These are phyloP conservation scores for Corylus americana DNA, from an alignment of 306 rosid species.

Conservation along the genomic window DNA sequence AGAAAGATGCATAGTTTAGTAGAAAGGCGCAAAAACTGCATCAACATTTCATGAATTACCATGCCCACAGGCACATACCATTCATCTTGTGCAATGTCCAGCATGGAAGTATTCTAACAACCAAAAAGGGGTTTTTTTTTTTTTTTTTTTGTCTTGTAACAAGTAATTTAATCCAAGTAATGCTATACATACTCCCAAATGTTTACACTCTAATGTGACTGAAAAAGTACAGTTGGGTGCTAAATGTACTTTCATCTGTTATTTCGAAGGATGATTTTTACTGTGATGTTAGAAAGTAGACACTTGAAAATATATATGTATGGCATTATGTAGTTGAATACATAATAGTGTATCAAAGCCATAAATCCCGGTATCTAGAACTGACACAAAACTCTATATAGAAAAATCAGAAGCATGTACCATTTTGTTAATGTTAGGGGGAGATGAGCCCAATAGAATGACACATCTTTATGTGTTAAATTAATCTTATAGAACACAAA, in stretches of 20 bases:
- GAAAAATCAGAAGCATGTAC: neutral
- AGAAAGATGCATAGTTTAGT: slow-evolving; percentile 7
- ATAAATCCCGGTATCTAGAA: neutral
- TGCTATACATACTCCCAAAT: too few relatives aligned
- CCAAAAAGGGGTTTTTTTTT: neutral
- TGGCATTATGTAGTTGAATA: neutral
- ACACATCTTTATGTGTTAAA: neutral
- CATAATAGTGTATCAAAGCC: neutral
- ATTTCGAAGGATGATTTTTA: too few relatives aligned
- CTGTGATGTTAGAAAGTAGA: too few relatives aligned
- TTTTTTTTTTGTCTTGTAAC: too few relatives aligned
- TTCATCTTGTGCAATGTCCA: neutral
- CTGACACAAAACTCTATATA: neutral
- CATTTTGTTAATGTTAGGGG: neutral
- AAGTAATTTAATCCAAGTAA: too few relatives aligned
- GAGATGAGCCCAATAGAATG: neutral
- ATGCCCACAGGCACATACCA: neutral
- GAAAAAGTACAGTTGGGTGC: too few relatives aligned
- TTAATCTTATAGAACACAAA: slow-evolving; percentile 7
- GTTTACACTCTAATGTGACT: too few relatives aligned
- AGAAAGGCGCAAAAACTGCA: slow-evolving; percentile 1
- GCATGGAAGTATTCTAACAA: neutral
- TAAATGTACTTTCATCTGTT: too few relatives aligned
- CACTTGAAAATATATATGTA: too few relatives aligned
- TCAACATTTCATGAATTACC: neutral